A percentile compares a stretch with the other conserved stretches of the same genome.
Evolutionary conservation across 192 early-diverging fungal species (phyloP).

Genomic region (Thamnidium elegans): DNA sequence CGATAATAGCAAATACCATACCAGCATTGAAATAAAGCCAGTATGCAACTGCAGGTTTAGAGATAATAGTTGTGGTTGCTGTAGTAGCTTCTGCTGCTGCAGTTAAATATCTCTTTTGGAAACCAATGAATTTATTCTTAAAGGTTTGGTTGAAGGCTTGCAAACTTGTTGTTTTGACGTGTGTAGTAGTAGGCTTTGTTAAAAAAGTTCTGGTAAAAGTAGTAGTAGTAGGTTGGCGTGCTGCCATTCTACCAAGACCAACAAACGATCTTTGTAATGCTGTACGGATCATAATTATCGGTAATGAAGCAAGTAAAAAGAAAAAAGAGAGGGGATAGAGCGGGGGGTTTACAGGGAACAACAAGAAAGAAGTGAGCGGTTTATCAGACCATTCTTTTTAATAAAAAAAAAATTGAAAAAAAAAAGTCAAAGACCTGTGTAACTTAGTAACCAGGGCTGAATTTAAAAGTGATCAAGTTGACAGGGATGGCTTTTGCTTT

Average conservation of each 20-base stretch:
- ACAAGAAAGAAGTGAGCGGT: not conserved
- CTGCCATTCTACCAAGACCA: too few species aligned
- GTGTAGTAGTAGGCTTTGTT: too few species aligned
- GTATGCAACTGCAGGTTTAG: constrained; percentile 73
- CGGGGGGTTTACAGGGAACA: not conserved
- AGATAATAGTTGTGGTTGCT: not conserved
- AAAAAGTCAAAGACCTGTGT: too few species aligned
- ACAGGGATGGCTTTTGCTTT: not conserved
- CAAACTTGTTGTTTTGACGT: too few species aligned
- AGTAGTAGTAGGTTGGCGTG: too few species aligned
- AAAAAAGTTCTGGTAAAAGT: too few species aligned
- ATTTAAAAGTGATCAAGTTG: not conserved
- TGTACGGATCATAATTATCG: constrained; percentile 11
- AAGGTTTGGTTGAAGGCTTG: too few species aligned
- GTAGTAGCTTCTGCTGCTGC: not conserved
- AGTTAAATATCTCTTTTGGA: not conserved
- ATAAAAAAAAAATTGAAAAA: too few species aligned
- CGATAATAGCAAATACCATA: constrained; percentile 90
- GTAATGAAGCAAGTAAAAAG: not conserved
- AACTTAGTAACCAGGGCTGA: not conserved
- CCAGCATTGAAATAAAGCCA: constrained; percentile 89
- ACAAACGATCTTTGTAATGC: constrained; percentile 7
- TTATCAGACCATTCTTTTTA: constrained; percentile 9
- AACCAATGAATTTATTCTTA: too few species aligned
- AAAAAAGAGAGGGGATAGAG: not conserved